A percentile compares a stretch with the other conserved stretches of the same genome.
Conservation (phyloP, 768 basidiomycete species). For the Phlegmacium glaucopus region DNA sequence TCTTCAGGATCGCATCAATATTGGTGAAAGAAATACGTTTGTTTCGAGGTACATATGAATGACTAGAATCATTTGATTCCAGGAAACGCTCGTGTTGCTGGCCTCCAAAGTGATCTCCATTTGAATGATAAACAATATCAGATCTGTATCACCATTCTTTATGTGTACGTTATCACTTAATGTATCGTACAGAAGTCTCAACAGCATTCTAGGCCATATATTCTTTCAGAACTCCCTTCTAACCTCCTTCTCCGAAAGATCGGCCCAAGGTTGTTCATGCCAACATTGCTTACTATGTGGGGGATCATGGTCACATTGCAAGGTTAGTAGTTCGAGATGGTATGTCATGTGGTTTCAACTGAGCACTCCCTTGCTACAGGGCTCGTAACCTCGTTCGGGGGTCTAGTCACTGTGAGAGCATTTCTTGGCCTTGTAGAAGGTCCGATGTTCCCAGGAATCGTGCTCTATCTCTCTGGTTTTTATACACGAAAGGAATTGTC, state of each 20-base stretch:
- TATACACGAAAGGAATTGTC: slow-evolving; percentile 26
- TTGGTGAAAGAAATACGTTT: slow-evolving; percentile 19
- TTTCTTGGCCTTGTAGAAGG: slow-evolving; percentile 54
- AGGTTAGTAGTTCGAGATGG: background rate
- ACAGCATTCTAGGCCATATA: slow-evolving; percentile 34
- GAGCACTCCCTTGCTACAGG: slow-evolving; percentile 24
- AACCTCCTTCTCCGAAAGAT: slow-evolving; percentile 41
- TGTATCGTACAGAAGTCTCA: too few species aligned
- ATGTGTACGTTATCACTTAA: slow-evolving; percentile 20
- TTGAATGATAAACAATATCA: slow-evolving; percentile 38
- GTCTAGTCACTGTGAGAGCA: slow-evolving; percentile 47
- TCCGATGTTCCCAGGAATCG: slow-evolving; percentile 36
- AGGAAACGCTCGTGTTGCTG: slow-evolving; percentile 48
- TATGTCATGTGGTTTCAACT: background rate
- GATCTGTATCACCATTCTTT: slow-evolving; percentile 30
- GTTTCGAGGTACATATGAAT: background rate
- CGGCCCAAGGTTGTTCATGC: slow-evolving; percentile 47
- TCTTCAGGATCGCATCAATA: slow-evolving; percentile 33
- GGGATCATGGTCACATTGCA: slow-evolving; percentile 46
- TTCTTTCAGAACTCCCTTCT: slow-evolving; percentile 44
- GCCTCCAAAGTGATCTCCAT: slow-evolving; percentile 40
- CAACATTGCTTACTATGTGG: slow-evolving; percentile 46
- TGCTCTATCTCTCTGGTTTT: slow-evolving; percentile 39
- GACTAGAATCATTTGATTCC: background rate
- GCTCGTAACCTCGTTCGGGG: slow-evolving; percentile 40